Base-by-base conservation (phyloP, 495 filamentous ascomycete species). In the Apiosordaria backusii region DNA sequence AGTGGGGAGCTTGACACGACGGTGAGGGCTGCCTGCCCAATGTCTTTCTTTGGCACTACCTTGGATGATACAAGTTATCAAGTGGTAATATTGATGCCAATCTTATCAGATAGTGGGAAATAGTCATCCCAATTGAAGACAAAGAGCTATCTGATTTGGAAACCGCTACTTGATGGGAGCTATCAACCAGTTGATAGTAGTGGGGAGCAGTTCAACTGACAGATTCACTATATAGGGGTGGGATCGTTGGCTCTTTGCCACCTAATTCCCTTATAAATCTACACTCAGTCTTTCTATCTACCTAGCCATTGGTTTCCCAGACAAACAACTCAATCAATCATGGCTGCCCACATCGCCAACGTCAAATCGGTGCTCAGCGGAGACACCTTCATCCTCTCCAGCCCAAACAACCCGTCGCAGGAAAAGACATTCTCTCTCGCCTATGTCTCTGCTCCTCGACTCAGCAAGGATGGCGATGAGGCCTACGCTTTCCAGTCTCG, bases 321-420 rank as follows among this genome's bases (percentile, higher is more conserved):
- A n/a, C 59, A 35, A 53, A 21, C 22, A 3, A 26, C 25, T 29
- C 35, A 29, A 13, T 19, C 53, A 10, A 77, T 66, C 60, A 79
- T 80, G 75, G 68, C 77, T 22, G 77, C 76, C 73, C 80, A 78
- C 67, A 69, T 81, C 74, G 95, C 89, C 71, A 93, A 90, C 71
- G 93, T 98, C 73, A 99, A 99, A 84, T 90, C 87, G 63, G 93
- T 95, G 57, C 81, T 93, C 66, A 97, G 93, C 67, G 96, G 96
- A 64, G 96, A 98, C 81, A 96, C 92, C 15, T 78, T 98, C 25
- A 82, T 97, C 65, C 82, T 98, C 71, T 84, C 88, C 71, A 85
- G 81, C 60, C 87, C 88, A 74, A 83, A 89, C 72, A 87, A 89
- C 75, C 90, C 93, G 66, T 86, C 88, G 26, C 82, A 83, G 62